Evolutionary conservation across 345 rosid species (phyloP), one percentile per base, ranked within the genome.

Genomic region (Aquilaria malaccensis): DNA sequence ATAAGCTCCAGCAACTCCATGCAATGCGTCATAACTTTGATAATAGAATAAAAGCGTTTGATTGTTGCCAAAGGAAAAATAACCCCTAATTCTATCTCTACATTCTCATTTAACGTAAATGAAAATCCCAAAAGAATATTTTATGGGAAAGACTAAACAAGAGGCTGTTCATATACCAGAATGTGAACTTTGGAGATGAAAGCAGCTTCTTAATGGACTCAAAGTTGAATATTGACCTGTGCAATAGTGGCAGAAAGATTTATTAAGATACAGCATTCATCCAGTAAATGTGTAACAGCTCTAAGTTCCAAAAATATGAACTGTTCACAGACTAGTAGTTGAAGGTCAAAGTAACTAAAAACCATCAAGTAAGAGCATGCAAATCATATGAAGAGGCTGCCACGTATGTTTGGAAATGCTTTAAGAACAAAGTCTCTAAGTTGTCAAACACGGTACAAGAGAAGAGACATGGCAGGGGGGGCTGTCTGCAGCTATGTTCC

Each of bases 1-100:
- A 73, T 91, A 95, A 30, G 94, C 96, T 65, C 99, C 99, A 80
- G 83, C 99, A 76, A 91, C 99, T 70, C 99, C 99, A 67, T 95
- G 96, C 50, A 95, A 58, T 61, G 96, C 99, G 73, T 95, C 99
- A 76, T 80, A 88, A 72, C 99, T 87, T 79, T 62, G 74, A 45
- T 29, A 76, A 61, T 45, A 76, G 32, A 59, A 62, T 14, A 50
- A 69, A 63, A 52, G 37, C 61, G 7, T 37, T 11, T 32, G 48
- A 58, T 12, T 61, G 46, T 41, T 69, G 60, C 48, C 57, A 52
- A 43, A 55, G 55, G 43, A 4, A 37, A 5, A 37, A 4, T 63
- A 46, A 56, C n/a, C 15, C 12, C 41, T 58, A 29, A 7, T 58
- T 15, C 47, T 13, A 37, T 5, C 43, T 37, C 43, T 9, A 62